Evolutionary conservation across 352 stramenopile genomes (phyloP).

Genomic region (Pythium oligandrum): DNA sequence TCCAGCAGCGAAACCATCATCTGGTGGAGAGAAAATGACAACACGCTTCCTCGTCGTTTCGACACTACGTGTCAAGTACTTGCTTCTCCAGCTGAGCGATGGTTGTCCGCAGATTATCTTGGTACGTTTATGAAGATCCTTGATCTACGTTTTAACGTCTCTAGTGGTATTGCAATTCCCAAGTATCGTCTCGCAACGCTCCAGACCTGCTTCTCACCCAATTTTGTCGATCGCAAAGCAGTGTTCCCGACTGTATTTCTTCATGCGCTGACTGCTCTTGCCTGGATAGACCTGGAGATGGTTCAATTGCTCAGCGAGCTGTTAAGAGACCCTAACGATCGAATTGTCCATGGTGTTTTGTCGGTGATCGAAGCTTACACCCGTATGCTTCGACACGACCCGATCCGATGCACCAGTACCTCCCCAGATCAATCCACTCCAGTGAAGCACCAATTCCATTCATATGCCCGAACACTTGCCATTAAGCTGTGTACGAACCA

Average conservation of each 20-base stretch:
- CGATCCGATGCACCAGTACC: not conserved
- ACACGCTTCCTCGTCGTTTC: no score
- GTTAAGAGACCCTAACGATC: slow-evolving; percentile 34
- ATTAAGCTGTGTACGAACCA: no score
- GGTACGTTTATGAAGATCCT: slow-evolving; percentile 18
- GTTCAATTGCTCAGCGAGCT: slow-evolving; percentile 16
- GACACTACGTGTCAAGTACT: no score
- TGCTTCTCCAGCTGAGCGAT: no score
- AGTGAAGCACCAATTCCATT: no score
- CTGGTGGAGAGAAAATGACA: no score
- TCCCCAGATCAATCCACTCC: no score
- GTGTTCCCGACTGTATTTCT: slow-evolving; percentile 24
- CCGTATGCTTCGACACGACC: slow-evolving; percentile 25
- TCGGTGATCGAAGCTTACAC: slow-evolving; percentile 39
- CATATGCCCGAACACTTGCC: no score
- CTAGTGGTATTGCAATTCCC: slow-evolving; percentile 19
- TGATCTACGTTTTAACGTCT: slow-evolving; percentile 43
- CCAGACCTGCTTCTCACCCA: slow-evolving; percentile 27
- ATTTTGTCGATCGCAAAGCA: slow-evolving; percentile 25
- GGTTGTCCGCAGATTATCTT: no score
- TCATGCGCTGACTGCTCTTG: slow-evolving; percentile 15
- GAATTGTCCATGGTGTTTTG: slow-evolving; percentile 24
- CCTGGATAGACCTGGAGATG: slow-evolving; percentile 29
- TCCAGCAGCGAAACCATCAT: no score
- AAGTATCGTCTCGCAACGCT: slow-evolving; percentile 39